Percentiles rank a stretch among this genome's conserved stretches.
Evolutionary conservation across 164 flowering plant species (phyloP).

Genomic region (Pachysandra terminalis): DNA sequence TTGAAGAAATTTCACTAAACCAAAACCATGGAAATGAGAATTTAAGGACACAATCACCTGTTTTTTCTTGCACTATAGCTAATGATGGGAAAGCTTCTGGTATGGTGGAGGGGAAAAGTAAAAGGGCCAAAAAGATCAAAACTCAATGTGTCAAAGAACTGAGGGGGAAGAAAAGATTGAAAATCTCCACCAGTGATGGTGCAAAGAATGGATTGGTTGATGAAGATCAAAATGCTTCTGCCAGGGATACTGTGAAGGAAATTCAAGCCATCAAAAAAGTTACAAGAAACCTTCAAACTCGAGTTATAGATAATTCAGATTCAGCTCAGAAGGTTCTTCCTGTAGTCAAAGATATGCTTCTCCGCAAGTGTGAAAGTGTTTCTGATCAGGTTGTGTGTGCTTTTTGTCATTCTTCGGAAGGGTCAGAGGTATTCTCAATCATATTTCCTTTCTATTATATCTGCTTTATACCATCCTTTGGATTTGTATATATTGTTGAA

Average conservation of each 20-base stretch:
- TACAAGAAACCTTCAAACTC: slow-evolving; percentile 10
- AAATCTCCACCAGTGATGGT: slow-evolving; percentile 18
- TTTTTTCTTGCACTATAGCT: slow-evolving; percentile 1
- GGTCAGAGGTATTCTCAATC: slow-evolving; percentile 55
- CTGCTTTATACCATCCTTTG: neutral
- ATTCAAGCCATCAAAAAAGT: slow-evolving; percentile 3
- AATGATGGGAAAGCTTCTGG: neutral
- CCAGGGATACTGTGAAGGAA: slow-evolving; percentile 14
- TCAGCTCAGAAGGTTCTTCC: slow-evolving; percentile 18
- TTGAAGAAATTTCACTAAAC: slow-evolving; percentile 12
- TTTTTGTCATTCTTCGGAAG: slow-evolving; percentile 69
- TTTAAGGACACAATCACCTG: neutral
- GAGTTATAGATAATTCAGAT: slow-evolving; percentile 11
- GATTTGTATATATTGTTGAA: slow-evolving; percentile 3
- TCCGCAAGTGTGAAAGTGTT: slow-evolving; percentile 40
- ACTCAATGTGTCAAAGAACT: slow-evolving; percentile 1
- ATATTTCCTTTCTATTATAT: neutral
- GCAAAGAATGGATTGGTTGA: slow-evolving; percentile 14
- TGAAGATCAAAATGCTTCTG: slow-evolving; percentile 10
- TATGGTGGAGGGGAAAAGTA: slow-evolving; percentile 2
- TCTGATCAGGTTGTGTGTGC: slow-evolving; percentile 46
- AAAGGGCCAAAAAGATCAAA: neutral
- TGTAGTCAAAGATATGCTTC: slow-evolving; percentile 14
- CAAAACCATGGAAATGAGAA: slow-evolving; percentile 10
- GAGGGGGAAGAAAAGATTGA: slow-evolving; percentile 23